A percentile compares a stretch with the other conserved stretches of the same genome.
Conservation (phyloP, 805 yeast species). For the Saturnispora halmiae region DNA sequence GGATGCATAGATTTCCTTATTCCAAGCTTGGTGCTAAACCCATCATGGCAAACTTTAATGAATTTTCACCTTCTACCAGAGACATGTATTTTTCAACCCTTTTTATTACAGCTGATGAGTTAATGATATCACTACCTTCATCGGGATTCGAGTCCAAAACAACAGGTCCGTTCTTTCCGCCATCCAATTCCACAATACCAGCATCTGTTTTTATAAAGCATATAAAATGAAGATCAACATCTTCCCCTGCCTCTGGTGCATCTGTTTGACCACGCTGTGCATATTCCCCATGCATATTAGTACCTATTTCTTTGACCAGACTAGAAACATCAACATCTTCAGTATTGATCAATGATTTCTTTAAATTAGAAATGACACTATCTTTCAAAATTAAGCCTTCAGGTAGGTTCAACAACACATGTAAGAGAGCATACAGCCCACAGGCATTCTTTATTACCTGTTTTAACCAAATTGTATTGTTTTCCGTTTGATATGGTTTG, state of each 20-base stretch:
- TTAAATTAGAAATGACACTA: slow-evolving; percentile 23
- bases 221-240: slow-evolving; percentile 66
- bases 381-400: slow-evolving; percentile 35
- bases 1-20: slow-evolving; percentile 14
- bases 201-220: slow-evolving; percentile 50
- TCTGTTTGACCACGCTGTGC: slow-evolving; percentile 55
- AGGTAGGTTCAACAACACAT: slow-evolving; percentile 41
- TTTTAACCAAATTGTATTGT: slow-evolving; percentile 59
- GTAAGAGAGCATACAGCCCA: slow-evolving; percentile 84
- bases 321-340: slow-evolving; percentile 12
- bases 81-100: slow-evolving; percentile 63
- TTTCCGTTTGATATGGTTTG: slow-evolving; percentile 5
- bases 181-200: slow-evolving; percentile 77
- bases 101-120: slow-evolving; percentile 38
- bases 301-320: slow-evolving; percentile 22
- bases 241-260: slow-evolving; percentile 50
- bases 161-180: slow-evolving; percentile 71
- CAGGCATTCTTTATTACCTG: slow-evolving; percentile 87
- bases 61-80: slow-evolving; percentile 48
- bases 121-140: slow-evolving; percentile 38
- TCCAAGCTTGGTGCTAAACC: slow-evolving; percentile 58
- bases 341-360: slow-evolving; percentile 17
- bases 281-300: slow-evolving; percentile 32
- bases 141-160: slow-evolving; percentile 30
- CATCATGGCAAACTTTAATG: slow-evolving; percentile 63